Percentiles rank a stretch among this genome's conserved stretches.
phyloP scores from a whole-genome alignment of 305 asterid genomes.

The Solanum aculeatissimum region DNA sequence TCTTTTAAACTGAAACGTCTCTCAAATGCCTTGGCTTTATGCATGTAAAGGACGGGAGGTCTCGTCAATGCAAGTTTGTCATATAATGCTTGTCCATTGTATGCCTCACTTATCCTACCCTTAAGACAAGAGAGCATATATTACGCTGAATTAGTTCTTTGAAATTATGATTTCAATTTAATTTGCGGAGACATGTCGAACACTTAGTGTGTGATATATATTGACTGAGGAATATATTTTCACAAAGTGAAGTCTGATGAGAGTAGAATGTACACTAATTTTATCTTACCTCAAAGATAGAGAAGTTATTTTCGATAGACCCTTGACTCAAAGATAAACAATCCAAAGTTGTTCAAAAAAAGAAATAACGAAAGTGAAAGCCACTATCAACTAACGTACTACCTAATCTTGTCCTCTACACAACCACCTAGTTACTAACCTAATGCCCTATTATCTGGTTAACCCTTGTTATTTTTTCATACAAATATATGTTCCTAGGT shows the following conservation, averaged over 20 bases:
- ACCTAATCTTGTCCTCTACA: neutral
- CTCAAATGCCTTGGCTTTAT: conserved; percentile 25
- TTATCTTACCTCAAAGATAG: neutral
- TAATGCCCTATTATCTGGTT: neutral
- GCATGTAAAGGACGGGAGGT: conserved; percentile 10
- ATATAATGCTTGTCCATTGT: conserved; percentile 3
- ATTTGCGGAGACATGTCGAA: neutral
- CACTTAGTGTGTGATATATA: neutral
- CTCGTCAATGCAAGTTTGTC: conserved; percentile 8
- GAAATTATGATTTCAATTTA: neutral
- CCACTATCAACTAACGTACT: neutral
- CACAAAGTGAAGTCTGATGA: too few relatives aligned
- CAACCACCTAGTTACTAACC: neutral
- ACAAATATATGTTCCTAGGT: neutral
- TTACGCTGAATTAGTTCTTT: neutral
- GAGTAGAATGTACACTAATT: neutral
- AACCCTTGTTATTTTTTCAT: neutral
- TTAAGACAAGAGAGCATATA: neutral
- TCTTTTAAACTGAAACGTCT: neutral
- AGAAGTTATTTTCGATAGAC: neutral
- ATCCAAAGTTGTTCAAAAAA: neutral
- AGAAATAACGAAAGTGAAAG: neutral
- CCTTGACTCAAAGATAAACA: neutral
- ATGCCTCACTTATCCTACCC: neutral
- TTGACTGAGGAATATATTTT: neutral